These are phyloP conservation scores for Coemansia sp. DNA, from an alignment of 371 early-diverging fungal species.

Conservation along the genomic window DNA sequence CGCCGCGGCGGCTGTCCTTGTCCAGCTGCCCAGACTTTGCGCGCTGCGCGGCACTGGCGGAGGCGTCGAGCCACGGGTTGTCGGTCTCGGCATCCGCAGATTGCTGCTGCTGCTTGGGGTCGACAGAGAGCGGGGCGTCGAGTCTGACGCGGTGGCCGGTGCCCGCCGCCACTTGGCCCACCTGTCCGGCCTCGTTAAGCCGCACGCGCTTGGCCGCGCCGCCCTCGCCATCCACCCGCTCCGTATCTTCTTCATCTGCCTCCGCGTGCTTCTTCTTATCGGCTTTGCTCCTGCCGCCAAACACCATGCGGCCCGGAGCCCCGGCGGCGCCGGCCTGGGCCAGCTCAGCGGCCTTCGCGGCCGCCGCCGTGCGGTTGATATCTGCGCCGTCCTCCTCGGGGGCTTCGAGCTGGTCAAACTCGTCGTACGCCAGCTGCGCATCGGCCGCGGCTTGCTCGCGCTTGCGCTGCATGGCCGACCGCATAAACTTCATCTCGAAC, in stretches of 20 bases:
- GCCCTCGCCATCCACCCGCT: constrained; percentile 51
- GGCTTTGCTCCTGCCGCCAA: constrained; percentile 26
- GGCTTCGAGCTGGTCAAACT: constrained; percentile 38
- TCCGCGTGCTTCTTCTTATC: constrained; percentile 12
- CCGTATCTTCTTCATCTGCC: constrained; percentile 2
- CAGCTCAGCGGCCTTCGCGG: background rate
- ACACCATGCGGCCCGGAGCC: constrained; percentile 42
- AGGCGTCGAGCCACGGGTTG: constrained; percentile 68
- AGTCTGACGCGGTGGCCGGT: constrained; percentile 62
- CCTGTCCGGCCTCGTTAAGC: constrained; percentile 63
- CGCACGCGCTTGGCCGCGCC: constrained; percentile 39
- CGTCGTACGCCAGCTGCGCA: constrained; percentile 32
- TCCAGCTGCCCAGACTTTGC: constrained; percentile 56
- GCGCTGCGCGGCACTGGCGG: constrained; percentile 46
- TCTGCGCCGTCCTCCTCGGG: constrained; percentile 34
- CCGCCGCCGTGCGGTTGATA: constrained; percentile 13
- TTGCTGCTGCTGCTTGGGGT: constrained; percentile 25
- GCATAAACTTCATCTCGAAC: constrained; percentile 97
- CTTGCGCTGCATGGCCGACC: constrained; percentile 64
- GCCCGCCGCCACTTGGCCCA: constrained; percentile 61
- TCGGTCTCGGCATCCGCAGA: constrained; percentile 34
- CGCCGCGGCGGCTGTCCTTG: constrained; percentile 60
- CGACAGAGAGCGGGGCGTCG: constrained; percentile 56
- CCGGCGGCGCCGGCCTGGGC: background rate
- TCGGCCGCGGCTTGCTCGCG: constrained; percentile 55